Evolutionary conservation across 2,329 filamentous ascomycete species (phyloP), one percentile per base, ranked within the genome.

Genomic region (Colletotrichum sp.): DNA sequence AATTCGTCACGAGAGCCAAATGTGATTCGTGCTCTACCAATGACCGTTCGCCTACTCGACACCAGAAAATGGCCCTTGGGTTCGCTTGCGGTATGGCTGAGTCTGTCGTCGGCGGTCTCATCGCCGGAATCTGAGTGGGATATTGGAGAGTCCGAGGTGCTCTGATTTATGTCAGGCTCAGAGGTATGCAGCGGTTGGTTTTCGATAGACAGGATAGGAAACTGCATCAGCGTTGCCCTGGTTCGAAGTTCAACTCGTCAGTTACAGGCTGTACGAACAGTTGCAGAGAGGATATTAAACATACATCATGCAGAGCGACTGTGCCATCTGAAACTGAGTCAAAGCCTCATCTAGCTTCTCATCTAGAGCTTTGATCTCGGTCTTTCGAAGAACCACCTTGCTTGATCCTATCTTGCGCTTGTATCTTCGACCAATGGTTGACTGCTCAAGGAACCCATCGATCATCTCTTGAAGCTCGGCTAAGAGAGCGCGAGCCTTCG

Each of bases 101-200:
- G 7, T 18, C 16, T 18, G 36, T 16, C 36, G 7, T 39, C 36
- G 3, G 16, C 16, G 8, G 2, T 18, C 15, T 43, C 36, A 2
- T 43, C 36, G 0, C 16, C 5, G 8, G 36, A 18, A 43, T 43
- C 36, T 1, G 16, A 18, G 16, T 8, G 16, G 36, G 36, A 3
- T 39, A 8, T 5, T 1, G 36, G 16, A 7, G 7, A 5, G 1
- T 9, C 36, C 36, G 4, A 18, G 1, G 36, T 39, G 16, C 3
- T 5, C 15, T 39, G 36, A 18, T 16, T 8, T 3, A 1, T 18
- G 7, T 39, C 15, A 18, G 6, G 1, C 5, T 28, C 26, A 28
- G 26, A 8, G 7, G 2, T 8, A 18, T 5, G 3, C 7, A 3
- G 4, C 9, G 16, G 1, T 8, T 18, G 15, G 15, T 0, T 8